Base-by-base conservation (phyloP, 2,329 filamentous ascomycete species). In the Colletotrichum destructivum region DNA sequence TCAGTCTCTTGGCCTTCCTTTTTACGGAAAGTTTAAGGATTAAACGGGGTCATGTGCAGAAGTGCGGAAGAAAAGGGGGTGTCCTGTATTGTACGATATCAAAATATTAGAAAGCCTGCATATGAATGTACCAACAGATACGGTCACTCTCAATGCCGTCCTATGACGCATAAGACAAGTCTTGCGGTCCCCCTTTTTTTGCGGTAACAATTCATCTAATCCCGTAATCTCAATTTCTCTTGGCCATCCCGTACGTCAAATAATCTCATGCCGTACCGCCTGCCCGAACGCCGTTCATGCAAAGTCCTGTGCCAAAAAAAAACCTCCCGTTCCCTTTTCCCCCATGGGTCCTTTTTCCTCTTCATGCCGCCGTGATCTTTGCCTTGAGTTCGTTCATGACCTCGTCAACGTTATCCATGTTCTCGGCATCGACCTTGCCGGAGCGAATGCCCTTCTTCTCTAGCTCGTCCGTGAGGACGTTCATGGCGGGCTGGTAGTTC, bases 401-500 rank as follows among this genome's bases (percentile, higher is more conserved):
- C 40, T 82, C 84, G 81, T 98, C 94, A 51, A 98, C 91, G 9
- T 90, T 91, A 64, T 95, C 93, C 96, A 98, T 98, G 81, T 98
- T 91, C 23, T 84, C 85, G 0, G 96, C 94, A 78, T 98, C 93
- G n/a, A 96, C 84, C 76, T 90, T 91, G 21, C 81, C 85, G 40
- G 87, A 85, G 7, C 82, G 81, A 1, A 90, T 88, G 61, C 90
- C 89, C 59, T 84, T 81, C 77, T 89, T 89, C 23, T 81, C 82
- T 77, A 93, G 83, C 77, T 92, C 88, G 46, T 88, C 86, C 1
- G 91, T 89, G 73, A 95, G 85, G 31, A 87, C 85, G 80, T 94
- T 92, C 83, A 96, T 87, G 35, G 92, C 92, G 1, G 94, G 93
- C 84, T 98, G 96, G 81, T 94, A 97, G 82, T 99, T 99, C 80